A percentile compares a stretch with the other conserved stretches of the same genome.
phyloP scores from a whole-genome alignment of 1,139 yeast species.

The Yamadazyma epiphylla region DNA sequence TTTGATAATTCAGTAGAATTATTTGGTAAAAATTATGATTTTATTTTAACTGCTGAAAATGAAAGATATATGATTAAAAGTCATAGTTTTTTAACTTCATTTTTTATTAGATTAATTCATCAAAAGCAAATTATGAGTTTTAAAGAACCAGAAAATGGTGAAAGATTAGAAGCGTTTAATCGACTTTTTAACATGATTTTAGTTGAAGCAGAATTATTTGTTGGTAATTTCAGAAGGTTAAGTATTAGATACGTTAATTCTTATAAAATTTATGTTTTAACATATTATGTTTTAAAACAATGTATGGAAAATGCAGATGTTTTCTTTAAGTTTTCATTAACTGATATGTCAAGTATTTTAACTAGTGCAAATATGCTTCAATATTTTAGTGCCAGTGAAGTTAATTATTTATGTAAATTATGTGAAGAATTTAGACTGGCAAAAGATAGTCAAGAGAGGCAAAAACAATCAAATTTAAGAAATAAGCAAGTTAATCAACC shows the following conservation, averaged over 20 bases:
- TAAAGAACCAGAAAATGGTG: constrained; percentile 15
- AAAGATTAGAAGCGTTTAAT: constrained; percentile 33
- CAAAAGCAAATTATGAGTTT: constrained; percentile 33
- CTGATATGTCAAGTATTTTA: constrained; percentile 27
- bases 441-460: constrained; percentile 28
- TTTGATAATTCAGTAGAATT: constrained; percentile 42
- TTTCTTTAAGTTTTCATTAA: constrained; percentile 30
- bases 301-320: constrained; percentile 42
- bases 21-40: constrained; percentile 42
- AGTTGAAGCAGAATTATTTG: constrained; percentile 42
- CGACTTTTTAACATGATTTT: constrained; percentile 32
- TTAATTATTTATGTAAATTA: constrained; percentile 33
- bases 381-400: constrained; percentile 33
- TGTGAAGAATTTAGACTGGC: constrained; percentile 42
- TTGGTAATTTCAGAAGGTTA: constrained; percentile 40
- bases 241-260: constrained; percentile 39
- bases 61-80: constrained; percentile 44
- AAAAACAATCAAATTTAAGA: constrained; percentile 9
- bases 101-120: constrained; percentile 40
- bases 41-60: constrained; percentile 32
- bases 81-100: constrained; percentile 38
- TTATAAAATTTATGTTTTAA: constrained; percentile 40
- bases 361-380: constrained; percentile 42
- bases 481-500: background rate
- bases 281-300: constrained; percentile 39